Base-by-base conservation (phyloP, 2,329 filamentous ascomycete genomes). In the Xylaria sp. region DNA sequence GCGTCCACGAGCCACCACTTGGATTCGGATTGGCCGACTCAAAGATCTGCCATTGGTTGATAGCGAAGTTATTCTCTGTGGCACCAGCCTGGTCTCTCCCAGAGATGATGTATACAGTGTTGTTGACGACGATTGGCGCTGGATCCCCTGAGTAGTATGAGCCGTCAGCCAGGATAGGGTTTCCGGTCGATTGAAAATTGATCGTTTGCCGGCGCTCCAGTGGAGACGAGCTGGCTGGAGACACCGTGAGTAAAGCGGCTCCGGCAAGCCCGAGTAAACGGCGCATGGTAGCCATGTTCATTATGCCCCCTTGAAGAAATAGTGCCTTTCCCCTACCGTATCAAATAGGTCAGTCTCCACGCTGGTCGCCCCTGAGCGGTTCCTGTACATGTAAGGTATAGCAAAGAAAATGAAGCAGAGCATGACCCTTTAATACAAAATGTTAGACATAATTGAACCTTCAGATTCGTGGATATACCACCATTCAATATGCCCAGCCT, bases 111-210 rank as follows among this genome's bases (percentile, higher is more conserved):
- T 81, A 81, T 0, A 82, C 71, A 0, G 76, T 80, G 54, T 78
- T 71, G 57, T 78, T 77, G 59, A 80, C 74, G 6, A 81, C 78
- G n/a, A 81, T 65, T 1, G 80, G 80, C 4, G 79, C 80, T 31
- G 80, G 80, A 38, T 82, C 80, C 10, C 79, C 80, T 4, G 80
- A 80, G 67, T 80, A 82, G 58, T 80, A 68, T 6, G 76, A 77
- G 20, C 79, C 79, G 70, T 80, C 78, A n/a, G 75, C 75, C 3
- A 81, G 72, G 40, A 81, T 81, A 2, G 80, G 79, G 66, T 81
- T 81, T 26, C 80, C 80, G 11, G 73, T 71, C 20, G 78, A 80
- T 31, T 67, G 60, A 62, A 79, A 76, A 31, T 63, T 70, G 38
- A 61, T 59, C 38, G 51, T 62, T 58, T 66, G 66, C 26, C 66